Conservation (phyloP, 768 basidiomycete genomes). For the Leccinellum luteum region DNA sequence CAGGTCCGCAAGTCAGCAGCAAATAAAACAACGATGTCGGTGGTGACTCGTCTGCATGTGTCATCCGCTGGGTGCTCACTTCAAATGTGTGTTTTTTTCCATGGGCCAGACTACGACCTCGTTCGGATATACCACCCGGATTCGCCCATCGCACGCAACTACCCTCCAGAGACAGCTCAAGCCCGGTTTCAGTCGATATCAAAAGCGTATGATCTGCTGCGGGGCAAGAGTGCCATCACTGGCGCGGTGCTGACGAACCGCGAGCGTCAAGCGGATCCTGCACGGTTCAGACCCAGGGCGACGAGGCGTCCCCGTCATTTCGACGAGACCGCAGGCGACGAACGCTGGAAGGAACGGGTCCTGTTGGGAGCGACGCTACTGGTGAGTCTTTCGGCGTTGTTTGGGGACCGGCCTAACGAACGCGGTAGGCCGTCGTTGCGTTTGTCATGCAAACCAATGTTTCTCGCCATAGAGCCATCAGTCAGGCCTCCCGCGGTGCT, state of each 20-base stretch:
- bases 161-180: slow-evolving; percentile 51
- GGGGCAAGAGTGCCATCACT: slow-evolving; percentile 40
- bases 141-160: slow-evolving; percentile 43
- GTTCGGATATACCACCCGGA: slow-evolving; percentile 81
- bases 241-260: slow-evolving; percentile 15
- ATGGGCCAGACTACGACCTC: slow-evolving; percentile 65
- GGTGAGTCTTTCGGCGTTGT: slow-evolving; percentile 33
- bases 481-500: slow-evolving; percentile 8
- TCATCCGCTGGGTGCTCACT: background rate
- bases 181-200: slow-evolving; percentile 68
- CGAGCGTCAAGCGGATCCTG: slow-evolving; percentile 31
- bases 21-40: slow-evolving; percentile 60
- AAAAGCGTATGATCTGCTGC: slow-evolving; percentile 63
- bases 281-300: slow-evolving; percentile 40
- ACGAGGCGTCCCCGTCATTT: slow-evolving; percentile 45
- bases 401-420: background rate
- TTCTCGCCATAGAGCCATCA: slow-evolving; percentile 32
- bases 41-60: slow-evolving; percentile 24
- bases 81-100: background rate
- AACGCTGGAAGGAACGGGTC: slow-evolving; percentile 64
- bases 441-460: slow-evolving; percentile 34
- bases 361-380: slow-evolving; percentile 54
- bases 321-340: slow-evolving; percentile 46
- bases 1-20: slow-evolving; percentile 44
- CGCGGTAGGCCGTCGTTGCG: slow-evolving; percentile 30